Evolutionary conservation across 1,139 yeast species (phyloP), one percentile per base, ranked within the genome.

Genomic region (Pichia sp.): DNA sequence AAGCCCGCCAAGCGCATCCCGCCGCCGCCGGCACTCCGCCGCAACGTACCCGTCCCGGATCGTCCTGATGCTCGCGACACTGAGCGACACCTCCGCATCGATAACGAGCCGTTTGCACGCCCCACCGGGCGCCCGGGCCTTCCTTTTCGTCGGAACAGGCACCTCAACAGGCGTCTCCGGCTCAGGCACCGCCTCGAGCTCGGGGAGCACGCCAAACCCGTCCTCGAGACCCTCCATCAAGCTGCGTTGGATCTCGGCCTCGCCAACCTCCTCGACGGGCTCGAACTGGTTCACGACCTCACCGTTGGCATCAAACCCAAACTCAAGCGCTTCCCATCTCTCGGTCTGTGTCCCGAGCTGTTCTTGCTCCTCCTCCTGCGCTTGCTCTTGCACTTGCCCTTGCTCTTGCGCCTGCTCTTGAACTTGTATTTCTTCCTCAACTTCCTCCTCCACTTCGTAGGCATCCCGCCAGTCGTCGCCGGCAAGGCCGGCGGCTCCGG

Each of bases 271-370:
- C 4, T 38, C 44, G 2, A 14, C 33, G 3, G 17, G 4, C 17
- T 29, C 34, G 7, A 3, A 12, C 16, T 49, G 14, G 17, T 50
- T 51, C 31, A 61, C 57, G 10, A 56, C 51, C 24, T 61, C 58
- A 1, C 67, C 68, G 27, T 62, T 58, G 8, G 54, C 60, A 50
- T 64, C 69, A 54, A 67, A 64, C 10, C 59, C 60, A 51, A 67
- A 67, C 46, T 60, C 66, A 10, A 62, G 50, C 3, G 55, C 55
- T 14, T 55, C 61, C 57, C 63, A 55, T 29, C 58, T 48, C 49
- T 54, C 44, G n/a, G 34, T 30, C 27, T 48, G 49, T 12, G 31
- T 17, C 6, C 14, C 36, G 4, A 44, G 16, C 30, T 5, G 41
- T 14, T 16, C 7, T 45, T 24, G 36, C 1, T 31, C 33, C 6